These are phyloP conservation scores for Gymnopilus dilepis DNA, from an alignment of 768 basidiomycete genomes.

Conservation along the genomic window DNA sequence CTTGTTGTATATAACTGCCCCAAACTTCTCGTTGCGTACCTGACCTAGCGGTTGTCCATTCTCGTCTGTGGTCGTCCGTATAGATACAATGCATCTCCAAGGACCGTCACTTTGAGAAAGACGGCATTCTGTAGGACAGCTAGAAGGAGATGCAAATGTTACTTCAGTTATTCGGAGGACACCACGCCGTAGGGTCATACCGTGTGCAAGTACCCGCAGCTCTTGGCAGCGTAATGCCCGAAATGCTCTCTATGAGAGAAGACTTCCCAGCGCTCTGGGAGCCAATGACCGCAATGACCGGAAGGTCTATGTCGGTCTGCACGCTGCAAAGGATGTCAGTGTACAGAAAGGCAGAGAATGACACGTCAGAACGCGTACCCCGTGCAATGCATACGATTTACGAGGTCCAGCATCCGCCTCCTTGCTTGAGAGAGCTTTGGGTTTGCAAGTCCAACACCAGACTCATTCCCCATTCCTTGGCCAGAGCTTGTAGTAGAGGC, in stretches of 20 bases:
- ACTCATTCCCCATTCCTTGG: too few species aligned
- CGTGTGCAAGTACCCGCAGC: slow-evolving; percentile 80
- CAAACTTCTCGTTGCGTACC: slow-evolving; percentile 48
- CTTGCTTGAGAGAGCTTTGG: slow-evolving; percentile 44
- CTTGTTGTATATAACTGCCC: slow-evolving; percentile 54
- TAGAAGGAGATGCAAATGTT: slow-evolving; percentile 22
- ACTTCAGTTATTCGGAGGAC: not conserved
- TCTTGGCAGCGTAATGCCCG: slow-evolving; percentile 71
- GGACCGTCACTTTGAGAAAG: slow-evolving; percentile 43
- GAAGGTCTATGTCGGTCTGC: slow-evolving; percentile 72
- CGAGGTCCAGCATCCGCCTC: slow-evolving; percentile 58
- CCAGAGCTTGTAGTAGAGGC: too few species aligned
- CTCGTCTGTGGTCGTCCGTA: slow-evolving; percentile 49
- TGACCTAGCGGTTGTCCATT: slow-evolving; percentile 44
- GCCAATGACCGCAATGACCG: slow-evolving; percentile 78
- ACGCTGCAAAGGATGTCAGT: slow-evolving; percentile 49
- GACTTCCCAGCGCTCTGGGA: slow-evolving; percentile 79
- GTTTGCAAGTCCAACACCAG: slow-evolving; percentile 55
- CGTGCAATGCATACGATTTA: slow-evolving; percentile 62
- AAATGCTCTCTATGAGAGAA: slow-evolving; percentile 78
- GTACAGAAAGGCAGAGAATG: not conserved
- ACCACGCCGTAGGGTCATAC: slow-evolving; percentile 40
- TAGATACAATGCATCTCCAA: slow-evolving; percentile 58
- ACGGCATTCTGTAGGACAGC: slow-evolving; percentile 64
- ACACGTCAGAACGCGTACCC: slow-evolving; percentile 47